Evolutionary conservation across 1,139 yeast genomes (phyloP).

Genomic region (Tardiomyces depauwii): DNA sequence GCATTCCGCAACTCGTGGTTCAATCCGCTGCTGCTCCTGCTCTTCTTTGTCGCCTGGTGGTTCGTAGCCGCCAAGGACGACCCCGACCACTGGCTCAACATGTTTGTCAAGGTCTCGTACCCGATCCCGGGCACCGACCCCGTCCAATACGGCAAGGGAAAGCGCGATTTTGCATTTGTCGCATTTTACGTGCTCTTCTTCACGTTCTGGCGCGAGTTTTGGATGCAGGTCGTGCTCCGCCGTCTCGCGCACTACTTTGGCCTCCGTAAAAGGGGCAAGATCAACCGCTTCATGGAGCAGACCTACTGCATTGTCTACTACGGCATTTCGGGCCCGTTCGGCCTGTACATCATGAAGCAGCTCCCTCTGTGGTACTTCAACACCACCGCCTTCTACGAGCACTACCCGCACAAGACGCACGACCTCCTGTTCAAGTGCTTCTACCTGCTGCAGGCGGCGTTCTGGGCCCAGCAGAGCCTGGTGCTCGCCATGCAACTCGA

Average conservation of each 20-base stretch:
- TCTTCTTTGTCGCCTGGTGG: slow-evolving; percentile 7
- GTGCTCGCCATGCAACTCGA: slow-evolving; percentile 76
- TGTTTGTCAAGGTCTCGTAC: slow-evolving; percentile 62
- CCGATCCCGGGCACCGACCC: slow-evolving; percentile 34
- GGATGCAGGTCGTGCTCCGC: slow-evolving; percentile 69
- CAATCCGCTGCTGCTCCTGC: slow-evolving; percentile 40
- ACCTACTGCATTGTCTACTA: slow-evolving; percentile 75
- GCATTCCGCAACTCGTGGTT: slow-evolving; percentile 72
- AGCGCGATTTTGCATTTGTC: slow-evolving; percentile 70
- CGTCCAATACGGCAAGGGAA: slow-evolving; percentile 68
- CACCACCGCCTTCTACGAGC: slow-evolving; percentile 66
- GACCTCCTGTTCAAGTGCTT: slow-evolving; percentile 62
- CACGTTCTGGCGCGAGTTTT: slow-evolving; percentile 82
- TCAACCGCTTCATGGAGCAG: slow-evolving; percentile 86
- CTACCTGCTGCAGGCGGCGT: slow-evolving; percentile 88
- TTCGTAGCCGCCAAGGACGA: slow-evolving; percentile 5
- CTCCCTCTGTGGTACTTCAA: slow-evolving; percentile 84
- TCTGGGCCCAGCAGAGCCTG: slow-evolving; percentile 93
- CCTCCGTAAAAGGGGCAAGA: slow-evolving; percentile 45
- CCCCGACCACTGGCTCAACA: slow-evolving; percentile 45
- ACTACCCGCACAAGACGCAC: slow-evolving; percentile 77
- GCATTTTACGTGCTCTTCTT: slow-evolving; percentile 73
- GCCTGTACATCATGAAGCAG: slow-evolving; percentile 75
- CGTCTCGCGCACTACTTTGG: slow-evolving; percentile 57
- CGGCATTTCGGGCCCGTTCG: slow-evolving; percentile 73